A percentile compares a stretch with the other conserved stretches of the same genome.
Conservation (phyloP, 352 stramenopile species). For the Pythium phragmitis region DNA sequence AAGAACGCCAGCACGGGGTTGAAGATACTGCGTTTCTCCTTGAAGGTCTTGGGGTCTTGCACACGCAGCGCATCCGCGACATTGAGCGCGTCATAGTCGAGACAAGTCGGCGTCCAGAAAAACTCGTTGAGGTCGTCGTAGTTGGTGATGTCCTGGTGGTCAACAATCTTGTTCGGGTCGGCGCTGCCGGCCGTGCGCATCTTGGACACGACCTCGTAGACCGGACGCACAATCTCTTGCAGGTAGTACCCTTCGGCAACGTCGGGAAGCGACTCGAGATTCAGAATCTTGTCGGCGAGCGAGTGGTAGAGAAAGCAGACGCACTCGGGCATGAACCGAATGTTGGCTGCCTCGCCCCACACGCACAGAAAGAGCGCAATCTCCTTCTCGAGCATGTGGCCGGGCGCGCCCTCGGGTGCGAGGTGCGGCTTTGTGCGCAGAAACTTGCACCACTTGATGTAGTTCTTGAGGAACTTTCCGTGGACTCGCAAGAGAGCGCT, state of each 20-base stretch:
- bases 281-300: constrained; percentile 68
- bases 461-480: constrained; percentile 93
- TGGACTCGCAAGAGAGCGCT: constrained; percentile 84
- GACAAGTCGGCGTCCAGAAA: constrained; percentile 76
- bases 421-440: constrained; percentile 89
- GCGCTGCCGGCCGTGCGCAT: constrained; percentile 41
- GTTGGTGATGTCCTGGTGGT: constrained; percentile 89
- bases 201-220: constrained; percentile 78
- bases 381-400: constrained; percentile 49
- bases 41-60: constrained; percentile 83
- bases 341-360: constrained; percentile 82
- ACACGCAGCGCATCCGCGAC: constrained; percentile 74
- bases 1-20: constrained; percentile 83
- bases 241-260: constrained; percentile 73
- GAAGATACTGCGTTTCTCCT: constrained; percentile 78
- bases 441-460: constrained; percentile 94
- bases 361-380: constrained; percentile 83
- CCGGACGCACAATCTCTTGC: constrained; percentile 64
- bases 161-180: constrained; percentile 42
- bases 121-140: constrained; percentile 92
- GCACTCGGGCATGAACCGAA: constrained; percentile 90
- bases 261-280: constrained; percentile 52
- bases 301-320: constrained; percentile 88
- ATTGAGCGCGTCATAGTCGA: constrained; percentile 83
- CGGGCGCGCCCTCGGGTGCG: constrained; percentile 29